These are phyloP conservation scores for Penicillium dipodomyicola DNA, from an alignment of 495 filamentous ascomycete genomes.

Conservation along the genomic window DNA sequence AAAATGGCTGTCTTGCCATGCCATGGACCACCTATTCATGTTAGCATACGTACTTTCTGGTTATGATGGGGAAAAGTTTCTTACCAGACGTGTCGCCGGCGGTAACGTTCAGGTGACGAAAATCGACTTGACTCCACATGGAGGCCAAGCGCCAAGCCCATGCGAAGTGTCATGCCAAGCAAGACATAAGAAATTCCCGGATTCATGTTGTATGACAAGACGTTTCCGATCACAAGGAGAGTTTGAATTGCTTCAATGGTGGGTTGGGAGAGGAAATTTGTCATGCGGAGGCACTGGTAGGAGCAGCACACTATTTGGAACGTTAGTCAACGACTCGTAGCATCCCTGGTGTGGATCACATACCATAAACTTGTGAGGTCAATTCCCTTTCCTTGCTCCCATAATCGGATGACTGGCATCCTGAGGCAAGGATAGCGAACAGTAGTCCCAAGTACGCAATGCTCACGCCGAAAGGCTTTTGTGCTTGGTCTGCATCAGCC, in stretches of 20 bases:
- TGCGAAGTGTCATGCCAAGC: conserved; percentile 56
- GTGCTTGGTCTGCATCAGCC: conserved; percentile 34
- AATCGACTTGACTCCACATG: conserved; percentile 53
- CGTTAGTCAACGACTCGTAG: not conserved
- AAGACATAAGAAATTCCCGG: conserved; percentile 60
- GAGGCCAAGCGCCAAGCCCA: conserved; percentile 56
- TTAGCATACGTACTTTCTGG: not conserved
- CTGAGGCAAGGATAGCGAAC: conserved; percentile 76
- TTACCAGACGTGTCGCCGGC: conserved; percentile 46
- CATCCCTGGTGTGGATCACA: conserved; percentile 4
- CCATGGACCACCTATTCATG: conserved; percentile 52
- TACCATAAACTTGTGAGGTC: conserved; percentile 59
- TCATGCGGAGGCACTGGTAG: conserved; percentile 60
- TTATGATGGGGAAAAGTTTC: conserved; percentile 12
- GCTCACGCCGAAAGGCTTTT: conserved; percentile 55
- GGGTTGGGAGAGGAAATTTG: conserved; percentile 60
- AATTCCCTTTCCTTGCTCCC: conserved; percentile 57
- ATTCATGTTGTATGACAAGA: conserved; percentile 64
- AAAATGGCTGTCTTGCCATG: conserved; percentile 62
- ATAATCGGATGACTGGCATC: conserved; percentile 74
- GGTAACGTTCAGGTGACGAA: conserved; percentile 39
- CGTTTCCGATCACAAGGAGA: conserved; percentile 57
- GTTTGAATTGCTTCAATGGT: conserved; percentile 58
- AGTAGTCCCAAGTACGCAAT: conserved; percentile 67
- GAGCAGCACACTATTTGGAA: conserved; percentile 53